Evolutionary conservation across 495 filamentous ascomycete genomes (phyloP).

Genomic region (Hypoxylon intermedium): DNA sequence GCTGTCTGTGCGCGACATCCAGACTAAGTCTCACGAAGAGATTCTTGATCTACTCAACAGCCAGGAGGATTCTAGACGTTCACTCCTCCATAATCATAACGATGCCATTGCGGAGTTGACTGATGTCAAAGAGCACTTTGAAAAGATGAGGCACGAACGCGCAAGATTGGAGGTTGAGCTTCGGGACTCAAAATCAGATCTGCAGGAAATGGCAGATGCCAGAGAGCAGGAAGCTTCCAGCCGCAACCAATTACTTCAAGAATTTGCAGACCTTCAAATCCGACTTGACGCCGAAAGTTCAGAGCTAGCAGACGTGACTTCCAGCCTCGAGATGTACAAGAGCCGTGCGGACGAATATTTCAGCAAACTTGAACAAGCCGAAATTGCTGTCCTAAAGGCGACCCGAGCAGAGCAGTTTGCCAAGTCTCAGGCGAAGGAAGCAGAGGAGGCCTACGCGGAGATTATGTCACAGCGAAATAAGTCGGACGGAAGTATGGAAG

Average conservation of each 20-base stretch:
- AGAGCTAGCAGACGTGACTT: slow-evolving; percentile 80
- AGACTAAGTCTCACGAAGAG: slow-evolving; percentile 93
- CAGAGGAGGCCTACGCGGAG: slow-evolving; percentile 86
- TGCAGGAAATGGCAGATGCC: slow-evolving; percentile 76
- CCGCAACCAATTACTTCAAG: slow-evolving; percentile 85
- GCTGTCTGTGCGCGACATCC: slow-evolving; percentile 87
- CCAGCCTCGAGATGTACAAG: slow-evolving; percentile 90
- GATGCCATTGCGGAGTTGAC: slow-evolving; percentile 81
- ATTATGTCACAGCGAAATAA: slow-evolving; percentile 93
- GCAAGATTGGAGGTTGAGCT: slow-evolving; percentile 85
- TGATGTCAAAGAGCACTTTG: slow-evolving; percentile 84
- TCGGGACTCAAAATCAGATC: slow-evolving; percentile 80
- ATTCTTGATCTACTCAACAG: slow-evolving; percentile 92
- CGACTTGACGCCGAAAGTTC: slow-evolving; percentile 88
- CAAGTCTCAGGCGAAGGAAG: slow-evolving; percentile 83
- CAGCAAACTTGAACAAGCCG: slow-evolving; percentile 94
- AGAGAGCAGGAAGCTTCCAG: slow-evolving; percentile 85
- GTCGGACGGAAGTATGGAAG: slow-evolving; percentile 87
- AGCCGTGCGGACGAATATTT: slow-evolving; percentile 95
- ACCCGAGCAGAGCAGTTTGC: slow-evolving; percentile 92
- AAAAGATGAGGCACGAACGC: slow-evolving; percentile 81
- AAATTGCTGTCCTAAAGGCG: slow-evolving; percentile 93
- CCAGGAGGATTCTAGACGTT: slow-evolving; percentile 87
- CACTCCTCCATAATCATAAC: slow-evolving; percentile 83
- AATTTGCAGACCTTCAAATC: slow-evolving; percentile 94